Conservation (phyloP, 495 filamentous ascomycete species). For the Penicillium nucicola region DNA sequence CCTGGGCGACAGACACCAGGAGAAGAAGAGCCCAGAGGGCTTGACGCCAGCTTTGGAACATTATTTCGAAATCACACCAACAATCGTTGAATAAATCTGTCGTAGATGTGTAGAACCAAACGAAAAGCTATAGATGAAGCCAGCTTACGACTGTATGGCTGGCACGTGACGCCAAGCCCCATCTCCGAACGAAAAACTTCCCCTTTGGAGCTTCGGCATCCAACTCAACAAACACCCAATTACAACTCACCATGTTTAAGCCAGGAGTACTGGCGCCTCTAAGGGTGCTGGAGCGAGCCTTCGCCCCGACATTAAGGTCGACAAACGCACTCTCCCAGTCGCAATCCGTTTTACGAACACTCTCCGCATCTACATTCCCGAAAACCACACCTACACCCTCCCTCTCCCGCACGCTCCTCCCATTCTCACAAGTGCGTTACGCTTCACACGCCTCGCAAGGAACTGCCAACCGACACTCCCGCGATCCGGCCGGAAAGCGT, state of each 20-base stretch:
- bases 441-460: constrained; percentile 86
- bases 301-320: constrained; percentile 29
- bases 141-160: constrained; percentile 16
- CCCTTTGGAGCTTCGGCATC: constrained; percentile 22
- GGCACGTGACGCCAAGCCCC: constrained; percentile 33
- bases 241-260: constrained; percentile 35
- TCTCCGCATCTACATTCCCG: constrained; percentile 30
- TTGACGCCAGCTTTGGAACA: constrained; percentile 25
- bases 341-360: constrained; percentile 37
- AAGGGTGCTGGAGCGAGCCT: constrained; percentile 37
- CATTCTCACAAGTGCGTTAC: constrained; percentile 55
- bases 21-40: constrained; percentile 46
- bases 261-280: constrained; percentile 40
- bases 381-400: constrained; percentile 22
- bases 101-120: background rate
- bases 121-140: constrained; percentile 21
- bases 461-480: constrained; percentile 74
- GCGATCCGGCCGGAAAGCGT: constrained; percentile 88
- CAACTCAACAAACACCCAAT: constrained; percentile 15
- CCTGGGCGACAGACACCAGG: constrained; percentile 45
- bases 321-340: constrained; percentile 18
- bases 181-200: constrained; percentile 36
- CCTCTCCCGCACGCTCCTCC: constrained; percentile 27
- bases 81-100: background rate
- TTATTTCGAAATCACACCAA: constrained; percentile 5